Conservation (phyloP, 2,329 filamentous ascomycete species). For the Ilyonectria sp. region DNA sequence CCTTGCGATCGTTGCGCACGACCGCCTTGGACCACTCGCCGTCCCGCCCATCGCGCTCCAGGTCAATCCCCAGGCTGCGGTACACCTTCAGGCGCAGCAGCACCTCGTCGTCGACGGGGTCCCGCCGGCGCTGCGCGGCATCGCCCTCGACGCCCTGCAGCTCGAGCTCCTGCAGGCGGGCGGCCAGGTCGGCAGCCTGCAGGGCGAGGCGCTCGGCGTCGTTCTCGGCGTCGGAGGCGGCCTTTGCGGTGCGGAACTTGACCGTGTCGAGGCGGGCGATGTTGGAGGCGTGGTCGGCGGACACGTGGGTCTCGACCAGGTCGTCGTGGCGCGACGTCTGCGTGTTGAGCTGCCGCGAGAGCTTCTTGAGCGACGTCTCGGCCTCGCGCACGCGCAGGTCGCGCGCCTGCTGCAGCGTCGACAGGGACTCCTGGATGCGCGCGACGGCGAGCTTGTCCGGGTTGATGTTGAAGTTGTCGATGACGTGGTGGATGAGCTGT, state of each 20-base stretch:
- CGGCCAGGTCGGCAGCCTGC: constrained; percentile 82
- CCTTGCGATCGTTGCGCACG: constrained; percentile 87
- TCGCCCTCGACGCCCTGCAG: constrained; percentile 86
- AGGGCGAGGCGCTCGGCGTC: constrained; percentile 92
- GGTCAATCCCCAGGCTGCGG: constrained; percentile 89
- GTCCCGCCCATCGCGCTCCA: constrained; percentile 80
- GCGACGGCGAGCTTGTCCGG: constrained; percentile 88
- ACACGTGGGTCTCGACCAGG: constrained; percentile 81
- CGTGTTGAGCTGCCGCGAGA: constrained; percentile 82
- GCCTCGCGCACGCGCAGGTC: constrained; percentile 81
- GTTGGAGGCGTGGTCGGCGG: constrained; percentile 83
- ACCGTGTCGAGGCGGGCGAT: constrained; percentile 92
- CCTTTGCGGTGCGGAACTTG: constrained; percentile 96
- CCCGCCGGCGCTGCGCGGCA: constrained; percentile 50
- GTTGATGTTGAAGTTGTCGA: constrained; percentile 94
- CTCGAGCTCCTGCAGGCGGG: constrained; percentile 85
- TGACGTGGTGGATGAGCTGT: constrained; percentile 91
- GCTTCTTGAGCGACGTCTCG: constrained; percentile 77
- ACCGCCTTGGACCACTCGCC: constrained; percentile 90
- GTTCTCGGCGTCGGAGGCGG: constrained; percentile 89
- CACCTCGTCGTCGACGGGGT: constrained; percentile 74
- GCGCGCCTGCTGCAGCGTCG: constrained; percentile 87
- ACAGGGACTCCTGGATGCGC: constrained; percentile 87
- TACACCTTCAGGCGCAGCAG: constrained; percentile 90
- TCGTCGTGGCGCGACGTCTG: constrained; percentile 84